Conservation (phyloP, 306 rosid genomes). For the Castanea mollissima region DNA sequence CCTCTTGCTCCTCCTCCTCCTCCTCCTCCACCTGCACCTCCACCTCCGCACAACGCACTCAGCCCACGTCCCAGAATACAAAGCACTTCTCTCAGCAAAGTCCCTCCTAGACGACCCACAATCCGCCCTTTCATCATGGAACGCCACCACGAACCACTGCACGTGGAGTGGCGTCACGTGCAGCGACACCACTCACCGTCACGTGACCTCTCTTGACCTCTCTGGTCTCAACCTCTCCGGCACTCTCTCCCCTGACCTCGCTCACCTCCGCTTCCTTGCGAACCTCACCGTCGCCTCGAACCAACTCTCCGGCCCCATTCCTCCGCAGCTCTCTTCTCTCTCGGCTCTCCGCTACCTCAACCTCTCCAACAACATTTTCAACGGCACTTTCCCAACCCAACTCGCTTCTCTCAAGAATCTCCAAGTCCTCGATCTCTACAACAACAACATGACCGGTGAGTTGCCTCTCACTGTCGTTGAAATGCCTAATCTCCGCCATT, state of each 20-base stretch:
- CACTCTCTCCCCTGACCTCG: slow-evolving; percentile 45
- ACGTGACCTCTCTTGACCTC: slow-evolving; percentile 63
- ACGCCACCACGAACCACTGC: slow-evolving; percentile 52
- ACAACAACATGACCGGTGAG: slow-evolving; percentile 75
- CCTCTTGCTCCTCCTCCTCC: slow-evolving; percentile 23
- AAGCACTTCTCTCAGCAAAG: slow-evolving; percentile 67
- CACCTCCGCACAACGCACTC: slow-evolving; percentile 21
- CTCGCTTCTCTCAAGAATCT: slow-evolving; percentile 54
- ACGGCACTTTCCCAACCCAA: slow-evolving; percentile 58
- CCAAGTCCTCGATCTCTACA: slow-evolving; percentile 69
- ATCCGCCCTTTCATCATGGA: slow-evolving; percentile 65
- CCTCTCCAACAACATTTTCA: slow-evolving; percentile 79
- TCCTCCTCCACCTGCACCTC: slow-evolving; percentile 19
- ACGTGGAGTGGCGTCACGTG: slow-evolving; percentile 68
- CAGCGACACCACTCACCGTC: slow-evolving; percentile 46
- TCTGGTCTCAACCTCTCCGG: slow-evolving; percentile 59
- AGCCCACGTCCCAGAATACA: slow-evolving; percentile 43
- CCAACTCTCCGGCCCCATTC: slow-evolving; percentile 60
- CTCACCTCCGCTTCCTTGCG: slow-evolving; percentile 55
- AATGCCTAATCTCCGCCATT: slow-evolving; percentile 61
- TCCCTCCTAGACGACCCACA: slow-evolving; percentile 48
- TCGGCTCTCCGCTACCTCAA: slow-evolving; percentile 56
- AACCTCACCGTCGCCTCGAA: slow-evolving; percentile 56
- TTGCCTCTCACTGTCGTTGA: slow-evolving; percentile 57
- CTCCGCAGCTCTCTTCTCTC: slow-evolving; percentile 55